Conservation (phyloP, 2,329 filamentous ascomycete genomes). For the Hypoxylon sp. region DNA sequence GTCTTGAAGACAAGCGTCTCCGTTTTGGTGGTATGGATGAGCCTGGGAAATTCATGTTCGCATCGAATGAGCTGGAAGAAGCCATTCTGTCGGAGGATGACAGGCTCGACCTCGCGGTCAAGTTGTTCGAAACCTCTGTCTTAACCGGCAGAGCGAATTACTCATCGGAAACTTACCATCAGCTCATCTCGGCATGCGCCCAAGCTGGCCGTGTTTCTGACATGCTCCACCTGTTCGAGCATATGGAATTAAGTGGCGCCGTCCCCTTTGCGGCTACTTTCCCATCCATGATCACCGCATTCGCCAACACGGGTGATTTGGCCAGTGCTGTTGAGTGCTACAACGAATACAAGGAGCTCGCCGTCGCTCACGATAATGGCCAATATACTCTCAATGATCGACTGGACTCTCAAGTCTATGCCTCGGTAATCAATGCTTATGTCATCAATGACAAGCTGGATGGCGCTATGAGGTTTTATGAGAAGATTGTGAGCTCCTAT, state of each 20-base stretch:
- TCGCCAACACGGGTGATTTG: conserved; percentile 83
- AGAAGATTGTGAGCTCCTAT: conserved; percentile 78
- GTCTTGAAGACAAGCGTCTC: conserved; percentile 82
- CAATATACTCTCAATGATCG: conserved; percentile 76
- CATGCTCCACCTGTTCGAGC: conserved; percentile 90
- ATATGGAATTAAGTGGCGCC: conserved; percentile 86
- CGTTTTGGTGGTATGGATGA: conserved; percentile 81
- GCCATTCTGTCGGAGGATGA: conserved; percentile 90
- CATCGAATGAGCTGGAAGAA: conserved; percentile 87
- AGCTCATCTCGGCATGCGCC: conserved; percentile 89
- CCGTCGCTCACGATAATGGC: conserved; percentile 86
- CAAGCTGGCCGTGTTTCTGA: conserved; percentile 83
- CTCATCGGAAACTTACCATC: conserved; percentile 84
- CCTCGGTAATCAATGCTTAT: conserved; percentile 91
- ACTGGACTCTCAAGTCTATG: conserved; percentile 87
- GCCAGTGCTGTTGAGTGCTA: conserved; percentile 93
- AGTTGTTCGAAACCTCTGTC: conserved; percentile 84
- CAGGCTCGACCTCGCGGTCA: conserved; percentile 85
- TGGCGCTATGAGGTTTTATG: conserved; percentile 86
- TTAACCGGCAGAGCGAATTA: conserved; percentile 74
- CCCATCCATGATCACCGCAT: conserved; percentile 94
- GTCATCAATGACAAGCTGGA: conserved; percentile 83
- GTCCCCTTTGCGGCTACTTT: conserved; percentile 85
- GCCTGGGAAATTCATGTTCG: conserved; percentile 78
- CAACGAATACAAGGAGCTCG: conserved; percentile 90